A percentile compares a stretch with the other conserved stretches of the same genome.
Conservation (phyloP, 73 alveolate genomes). For the Stentor coeruleus region DNA sequence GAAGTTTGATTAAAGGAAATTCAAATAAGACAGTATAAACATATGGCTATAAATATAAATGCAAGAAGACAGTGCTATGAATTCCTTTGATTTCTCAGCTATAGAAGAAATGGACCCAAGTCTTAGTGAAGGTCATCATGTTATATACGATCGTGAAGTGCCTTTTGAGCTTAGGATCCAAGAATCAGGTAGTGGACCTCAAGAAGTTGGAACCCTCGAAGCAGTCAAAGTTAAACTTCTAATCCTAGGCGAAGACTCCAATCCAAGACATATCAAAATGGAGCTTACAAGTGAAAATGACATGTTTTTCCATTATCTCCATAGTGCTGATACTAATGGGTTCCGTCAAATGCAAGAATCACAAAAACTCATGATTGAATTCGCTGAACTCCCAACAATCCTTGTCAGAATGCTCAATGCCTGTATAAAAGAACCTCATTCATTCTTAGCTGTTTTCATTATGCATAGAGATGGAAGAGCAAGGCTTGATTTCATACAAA, state of each 20-base stretch:
- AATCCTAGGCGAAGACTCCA: constrained; percentile 28
- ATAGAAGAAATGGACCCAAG: constrained; percentile 94
- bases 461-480: constrained; percentile 85
- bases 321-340: background rate
- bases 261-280: constrained; percentile 30
- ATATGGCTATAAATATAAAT: too few relatives aligned
- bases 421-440: constrained; percentile 74
- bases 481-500: constrained; percentile 78
- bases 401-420: constrained; percentile 75
- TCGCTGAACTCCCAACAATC: constrained; percentile 70
- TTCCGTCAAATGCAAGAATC: constrained; percentile 29
- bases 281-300: constrained; percentile 90
- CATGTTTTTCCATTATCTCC: constrained; percentile 80
- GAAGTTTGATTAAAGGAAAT: too few relatives aligned
- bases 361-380: constrained; percentile 80
- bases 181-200: constrained; percentile 30
- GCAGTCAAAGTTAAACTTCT: constrained; percentile 73
- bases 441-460: constrained; percentile 83
- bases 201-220: too few relatives aligned
- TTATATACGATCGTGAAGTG: constrained; percentile 75
- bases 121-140: constrained; percentile 66
- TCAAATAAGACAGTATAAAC: too few relatives aligned
- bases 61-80: too few relatives aligned
- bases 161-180: constrained; percentile 82
- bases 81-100: constrained; percentile 71